phyloP scores from a whole-genome alignment of 2,329 filamentous ascomycete species.

The Talaromyces piceae region DNA sequence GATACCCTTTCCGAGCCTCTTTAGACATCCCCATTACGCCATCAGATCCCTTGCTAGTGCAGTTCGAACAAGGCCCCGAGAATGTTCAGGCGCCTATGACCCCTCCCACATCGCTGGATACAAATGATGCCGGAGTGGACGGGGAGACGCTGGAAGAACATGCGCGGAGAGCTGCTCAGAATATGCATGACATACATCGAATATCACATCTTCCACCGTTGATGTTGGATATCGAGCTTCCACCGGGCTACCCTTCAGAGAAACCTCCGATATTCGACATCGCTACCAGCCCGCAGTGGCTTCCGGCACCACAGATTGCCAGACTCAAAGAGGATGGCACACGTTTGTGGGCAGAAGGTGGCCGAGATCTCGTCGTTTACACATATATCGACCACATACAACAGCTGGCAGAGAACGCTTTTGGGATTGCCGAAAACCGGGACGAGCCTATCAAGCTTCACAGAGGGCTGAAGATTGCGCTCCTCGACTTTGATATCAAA shows the following conservation, averaged over 20 bases:
- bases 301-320: constrained; percentile 39
- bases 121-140: constrained; percentile 18
- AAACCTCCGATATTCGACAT: constrained; percentile 45
- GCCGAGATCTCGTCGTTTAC: constrained; percentile 49
- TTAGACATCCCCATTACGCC: constrained; percentile 52
- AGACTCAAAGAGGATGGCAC: constrained; percentile 42
- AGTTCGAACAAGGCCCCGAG: constrained; percentile 32
- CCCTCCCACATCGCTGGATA: constrained; percentile 36
- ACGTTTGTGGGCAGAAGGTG: constrained; percentile 54
- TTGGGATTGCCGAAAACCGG: constrained; percentile 39
- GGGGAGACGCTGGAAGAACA: constrained; percentile 8
- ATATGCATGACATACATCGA: constrained; percentile 26
- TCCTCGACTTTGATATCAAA: constrained; percentile 72
- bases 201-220: constrained; percentile 53
- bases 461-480: constrained; percentile 53
- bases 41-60: constrained; percentile 43
- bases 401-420: constrained; percentile 49
- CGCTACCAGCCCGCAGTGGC: constrained; percentile 46
- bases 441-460: constrained; percentile 42
- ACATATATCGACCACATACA: constrained; percentile 55
- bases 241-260: constrained; percentile 49
- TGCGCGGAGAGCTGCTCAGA: constrained; percentile 12
- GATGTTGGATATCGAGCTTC: constrained; percentile 45
- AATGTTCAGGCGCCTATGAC: constrained; percentile 28
- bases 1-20: constrained; percentile 41